Percentiles rank a stretch among this genome's conserved stretches.
phyloP scores from a whole-genome alignment of 2,329 filamentous ascomycete genomes.

The Stemphylium beticola region DNA sequence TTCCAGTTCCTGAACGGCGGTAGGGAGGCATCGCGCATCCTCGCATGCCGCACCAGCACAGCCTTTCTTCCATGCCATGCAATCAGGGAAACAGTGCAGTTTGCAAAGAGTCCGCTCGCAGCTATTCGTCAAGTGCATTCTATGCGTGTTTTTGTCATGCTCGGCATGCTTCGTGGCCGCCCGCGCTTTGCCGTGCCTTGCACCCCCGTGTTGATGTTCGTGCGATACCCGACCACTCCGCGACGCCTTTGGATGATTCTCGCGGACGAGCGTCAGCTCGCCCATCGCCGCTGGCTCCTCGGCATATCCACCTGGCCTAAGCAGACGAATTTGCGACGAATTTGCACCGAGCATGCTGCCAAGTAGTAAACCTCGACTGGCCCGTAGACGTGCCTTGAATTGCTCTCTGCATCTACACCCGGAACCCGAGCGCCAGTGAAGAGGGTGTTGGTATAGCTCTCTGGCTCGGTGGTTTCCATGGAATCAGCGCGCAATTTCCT shows the following conservation, averaged over 20 bases:
- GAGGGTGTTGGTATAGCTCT: constrained; percentile 1
- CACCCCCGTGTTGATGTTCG: not conserved
- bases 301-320: constrained; percentile 2
- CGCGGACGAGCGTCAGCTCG: constrained; percentile 4
- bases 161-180: not conserved
- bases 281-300: constrained; percentile 6
- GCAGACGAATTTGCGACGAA: not conserved
- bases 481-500: constrained; percentile 4
- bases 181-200: not conserved
- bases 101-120: too few relatives aligned
- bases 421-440: not conserved
- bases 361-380: not conserved
- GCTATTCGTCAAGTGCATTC: too few relatives aligned
- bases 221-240: not conserved
- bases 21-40: constrained; percentile 15
- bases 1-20: constrained; percentile 16
- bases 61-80: constrained; percentile 8
- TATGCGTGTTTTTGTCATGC: not conserved
- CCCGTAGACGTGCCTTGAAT: not conserved
- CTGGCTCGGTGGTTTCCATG: not conserved
- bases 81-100: not conserved
- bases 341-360: not conserved
- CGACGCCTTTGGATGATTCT: constrained; percentile 1
- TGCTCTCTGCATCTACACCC: not conserved
- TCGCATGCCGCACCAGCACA: constrained; percentile 8